These are phyloP conservation scores for Chytriomyces hyalinus DNA, from an alignment of 192 early-diverging fungal genomes.

Conservation along the genomic window DNA sequence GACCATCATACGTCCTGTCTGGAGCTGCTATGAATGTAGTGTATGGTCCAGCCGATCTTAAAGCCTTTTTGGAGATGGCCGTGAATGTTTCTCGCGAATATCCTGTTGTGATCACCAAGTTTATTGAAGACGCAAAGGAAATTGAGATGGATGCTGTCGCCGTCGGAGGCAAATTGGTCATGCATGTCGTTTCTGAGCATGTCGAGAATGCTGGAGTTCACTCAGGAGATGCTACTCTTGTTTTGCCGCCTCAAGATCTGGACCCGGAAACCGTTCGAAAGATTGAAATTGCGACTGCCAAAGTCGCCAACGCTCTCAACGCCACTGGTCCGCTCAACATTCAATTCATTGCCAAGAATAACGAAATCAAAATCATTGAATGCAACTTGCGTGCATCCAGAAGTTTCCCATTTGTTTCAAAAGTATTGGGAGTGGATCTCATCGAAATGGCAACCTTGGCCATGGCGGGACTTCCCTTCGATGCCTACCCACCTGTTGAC, in stretches of 20 bases:
- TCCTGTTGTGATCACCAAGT: slow-evolving; percentile 98
- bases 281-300: slow-evolving; percentile 88
- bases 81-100: slow-evolving; percentile 90
- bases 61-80: slow-evolving; percentile 86
- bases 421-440: slow-evolving; percentile 91
- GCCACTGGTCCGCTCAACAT: slow-evolving; percentile 99
- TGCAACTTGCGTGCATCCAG: slow-evolving; percentile 97
- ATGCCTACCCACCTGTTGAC: slow-evolving; percentile 77
- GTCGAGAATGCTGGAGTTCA: slow-evolving; percentile 99
- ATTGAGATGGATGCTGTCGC: slow-evolving; percentile 99
- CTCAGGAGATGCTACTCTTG: slow-evolving; percentile 96
- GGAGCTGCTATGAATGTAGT: slow-evolving; percentile 99
- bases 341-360: slow-evolving; percentile 99
- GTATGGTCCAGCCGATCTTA: slow-evolving; percentile 82
- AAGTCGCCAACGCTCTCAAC: slow-evolving; percentile 90
- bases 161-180: slow-evolving; percentile 77
- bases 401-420: slow-evolving; percentile 97
- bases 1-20: slow-evolving; percentile 97
- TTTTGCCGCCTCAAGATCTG: slow-evolving; percentile 94
- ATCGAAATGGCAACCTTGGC: slow-evolving; percentile 97
- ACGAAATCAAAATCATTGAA: slow-evolving; percentile 99
- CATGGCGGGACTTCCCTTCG: slow-evolving; percentile 83
- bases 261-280: slow-evolving; percentile 92
- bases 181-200: slow-evolving; percentile 97
- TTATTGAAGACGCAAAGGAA: slow-evolving; percentile 97